Percentiles rank a stretch among this genome's conserved stretches.
Conservation (phyloP, 2,329 filamentous ascomycete genomes). For the Chaetomium globosum region DNA sequence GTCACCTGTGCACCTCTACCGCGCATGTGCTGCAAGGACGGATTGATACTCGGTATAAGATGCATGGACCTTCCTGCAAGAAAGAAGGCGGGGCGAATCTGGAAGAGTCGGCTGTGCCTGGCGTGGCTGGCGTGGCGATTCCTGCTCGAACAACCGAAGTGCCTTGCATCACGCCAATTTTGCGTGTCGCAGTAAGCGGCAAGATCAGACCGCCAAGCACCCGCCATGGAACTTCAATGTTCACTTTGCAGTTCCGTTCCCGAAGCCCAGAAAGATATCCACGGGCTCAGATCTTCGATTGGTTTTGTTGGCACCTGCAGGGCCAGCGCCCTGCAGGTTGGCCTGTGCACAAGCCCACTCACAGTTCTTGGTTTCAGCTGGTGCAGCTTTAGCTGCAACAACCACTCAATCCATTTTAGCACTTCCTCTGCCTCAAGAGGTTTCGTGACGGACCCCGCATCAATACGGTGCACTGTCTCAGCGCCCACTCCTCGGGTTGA, state of each 20-base stretch:
- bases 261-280: neutral
- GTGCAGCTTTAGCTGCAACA: too few species aligned
- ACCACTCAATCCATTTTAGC: too few species aligned
- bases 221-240: too few species aligned
- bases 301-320: too few species aligned
- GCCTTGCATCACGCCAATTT: neutral
- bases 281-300: neutral
- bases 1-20: neutral
- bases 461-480: neutral
- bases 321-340: too few species aligned
- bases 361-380: too few species aligned
- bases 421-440: too few species aligned
- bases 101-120: neutral
- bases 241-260: too few species aligned
- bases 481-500: neutral
- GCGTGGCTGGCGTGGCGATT: neutral
- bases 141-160: neutral
- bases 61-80: neutral
- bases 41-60: neutral
- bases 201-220: neutral
- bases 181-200: too few species aligned
- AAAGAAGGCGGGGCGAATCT: neutral
- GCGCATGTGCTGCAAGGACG: slow-evolving; percentile 1
- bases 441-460: neutral
- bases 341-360: too few species aligned